Conservation (phyloP, 2,329 filamentous ascomycete species). For the Didymella sp. region DNA sequence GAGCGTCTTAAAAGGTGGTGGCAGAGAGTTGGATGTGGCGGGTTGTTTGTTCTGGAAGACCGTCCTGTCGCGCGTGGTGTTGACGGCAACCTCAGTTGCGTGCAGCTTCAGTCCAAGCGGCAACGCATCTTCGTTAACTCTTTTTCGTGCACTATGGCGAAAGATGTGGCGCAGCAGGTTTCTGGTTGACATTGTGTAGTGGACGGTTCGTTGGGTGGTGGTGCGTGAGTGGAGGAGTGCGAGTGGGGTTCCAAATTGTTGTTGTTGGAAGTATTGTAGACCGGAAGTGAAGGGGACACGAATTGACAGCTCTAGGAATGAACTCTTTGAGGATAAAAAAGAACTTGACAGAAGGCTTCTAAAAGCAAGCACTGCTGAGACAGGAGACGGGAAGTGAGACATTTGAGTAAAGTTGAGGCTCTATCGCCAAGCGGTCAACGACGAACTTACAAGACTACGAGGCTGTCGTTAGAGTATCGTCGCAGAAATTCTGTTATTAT, state of each 20-base stretch:
- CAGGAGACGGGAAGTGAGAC: neutral
- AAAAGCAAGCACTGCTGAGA: neutral
- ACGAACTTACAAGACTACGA: neutral
- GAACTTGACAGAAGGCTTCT: neutral
- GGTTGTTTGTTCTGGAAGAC: neutral
- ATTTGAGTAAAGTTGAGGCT: neutral
- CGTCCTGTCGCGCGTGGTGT: neutral
- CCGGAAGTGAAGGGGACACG: neutral
- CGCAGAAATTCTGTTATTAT: neutral
- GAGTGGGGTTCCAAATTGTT: neutral
- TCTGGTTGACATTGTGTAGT: neutral
- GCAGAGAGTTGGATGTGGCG: neutral
- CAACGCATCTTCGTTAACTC: neutral
- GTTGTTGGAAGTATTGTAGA: neutral
- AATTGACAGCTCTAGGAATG: neutral
- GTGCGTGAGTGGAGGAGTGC: neutral
- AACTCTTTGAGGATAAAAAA: too few species aligned
- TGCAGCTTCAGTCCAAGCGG: neutral
- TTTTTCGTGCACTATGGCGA: constrained; percentile 15
- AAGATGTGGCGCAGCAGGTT: constrained; percentile 28
- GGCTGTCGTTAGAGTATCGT: neutral
- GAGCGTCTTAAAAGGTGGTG: neutral
- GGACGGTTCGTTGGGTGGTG: neutral
- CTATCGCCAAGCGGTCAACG: neutral
- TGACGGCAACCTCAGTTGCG: too few species aligned